A percentile compares a stretch with the other conserved stretches of the same genome.
These are phyloP conservation scores for Avicennia marina DNA, from an alignment of 257 asterid species.

Conservation along the genomic window DNA sequence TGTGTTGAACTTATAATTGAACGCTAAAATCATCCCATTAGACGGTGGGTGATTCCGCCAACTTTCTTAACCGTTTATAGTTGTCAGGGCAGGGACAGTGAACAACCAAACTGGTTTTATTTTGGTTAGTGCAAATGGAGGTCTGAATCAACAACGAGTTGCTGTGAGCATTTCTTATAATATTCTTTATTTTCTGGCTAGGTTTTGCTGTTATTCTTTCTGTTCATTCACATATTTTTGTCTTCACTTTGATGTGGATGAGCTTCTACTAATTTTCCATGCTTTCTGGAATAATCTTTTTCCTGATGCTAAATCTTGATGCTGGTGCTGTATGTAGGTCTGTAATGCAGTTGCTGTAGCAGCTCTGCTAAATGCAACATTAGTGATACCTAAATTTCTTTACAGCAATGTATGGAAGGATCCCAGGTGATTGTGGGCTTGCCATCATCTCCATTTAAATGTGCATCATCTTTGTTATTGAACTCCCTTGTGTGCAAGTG, in stretches of 20 bases:
- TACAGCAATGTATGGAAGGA: conserved; percentile 98
- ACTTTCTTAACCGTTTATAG: conserved; percentile 32
- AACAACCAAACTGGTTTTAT: conserved; percentile 55
- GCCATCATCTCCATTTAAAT: conserved; percentile 6
- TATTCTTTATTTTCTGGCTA: background rate
- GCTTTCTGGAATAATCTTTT: background rate
- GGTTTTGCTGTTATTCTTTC: too few species aligned
- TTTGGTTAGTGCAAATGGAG: conserved; percentile 89
- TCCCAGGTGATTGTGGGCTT: conserved; percentile 57
- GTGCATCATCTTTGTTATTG: too few species aligned
- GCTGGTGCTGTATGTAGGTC: conserved; percentile 42
- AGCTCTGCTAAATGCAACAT: conserved; percentile 79
- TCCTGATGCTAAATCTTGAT: background rate
- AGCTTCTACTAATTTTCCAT: background rate
- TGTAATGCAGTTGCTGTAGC: conserved; percentile 95
- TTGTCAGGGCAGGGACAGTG: conserved; percentile 57
- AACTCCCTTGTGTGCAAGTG: too few species aligned
- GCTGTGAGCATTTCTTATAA: conserved; percentile 49
- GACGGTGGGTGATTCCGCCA: conserved; percentile 12
- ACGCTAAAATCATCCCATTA: too few species aligned
- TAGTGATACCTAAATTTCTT: conserved; percentile 85
- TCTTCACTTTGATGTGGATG: background rate
- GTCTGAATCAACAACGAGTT: conserved; percentile 90
- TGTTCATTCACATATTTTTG: background rate
- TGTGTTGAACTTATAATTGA: background rate